phyloP scores from a whole-genome alignment of 208 protist genomes.

The Acanthamoeba divionensis region DNA sequence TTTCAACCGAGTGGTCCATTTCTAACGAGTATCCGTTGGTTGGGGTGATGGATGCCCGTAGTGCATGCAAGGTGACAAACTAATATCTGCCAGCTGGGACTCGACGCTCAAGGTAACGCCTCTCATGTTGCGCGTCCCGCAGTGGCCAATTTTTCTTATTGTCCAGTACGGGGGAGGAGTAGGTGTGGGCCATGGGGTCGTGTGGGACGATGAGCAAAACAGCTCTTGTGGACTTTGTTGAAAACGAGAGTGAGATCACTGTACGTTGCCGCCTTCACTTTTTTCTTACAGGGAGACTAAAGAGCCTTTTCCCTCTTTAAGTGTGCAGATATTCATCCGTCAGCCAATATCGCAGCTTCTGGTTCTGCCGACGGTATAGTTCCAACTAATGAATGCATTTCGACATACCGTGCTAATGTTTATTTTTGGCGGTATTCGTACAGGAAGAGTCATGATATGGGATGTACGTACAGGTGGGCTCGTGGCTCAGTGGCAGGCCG shows the following conservation, averaged over 20 bases:
- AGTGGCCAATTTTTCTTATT: too few species aligned
- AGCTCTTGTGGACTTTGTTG: not conserved
- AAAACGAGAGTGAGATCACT: conserved; percentile 39
- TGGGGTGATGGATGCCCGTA: not conserved
- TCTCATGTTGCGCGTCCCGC: too few species aligned
- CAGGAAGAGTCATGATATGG: conserved; percentile 20
- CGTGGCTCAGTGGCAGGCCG: not conserved
- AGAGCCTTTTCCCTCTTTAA: too few species aligned
- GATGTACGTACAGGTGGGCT: not conserved
- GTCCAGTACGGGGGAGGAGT: too few species aligned
- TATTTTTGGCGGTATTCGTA: not conserved
- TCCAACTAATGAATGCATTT: not conserved
- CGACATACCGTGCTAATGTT: not conserved
- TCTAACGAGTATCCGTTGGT: not conserved
- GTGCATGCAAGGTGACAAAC: conserved; percentile 52
- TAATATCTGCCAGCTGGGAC: conserved; percentile 50
- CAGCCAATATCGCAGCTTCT: not conserved
- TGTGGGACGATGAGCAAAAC: not conserved
- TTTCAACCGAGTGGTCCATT: not conserved
- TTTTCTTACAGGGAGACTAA: too few species aligned
- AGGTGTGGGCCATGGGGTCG: conserved; percentile 16
- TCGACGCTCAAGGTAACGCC: not conserved
- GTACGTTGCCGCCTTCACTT: not conserved
- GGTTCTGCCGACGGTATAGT: not conserved
- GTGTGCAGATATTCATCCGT: too few species aligned